Conservation (phyloP, 371 early-diverging fungal genomes). For the Rhizomucor miehei region DNA sequence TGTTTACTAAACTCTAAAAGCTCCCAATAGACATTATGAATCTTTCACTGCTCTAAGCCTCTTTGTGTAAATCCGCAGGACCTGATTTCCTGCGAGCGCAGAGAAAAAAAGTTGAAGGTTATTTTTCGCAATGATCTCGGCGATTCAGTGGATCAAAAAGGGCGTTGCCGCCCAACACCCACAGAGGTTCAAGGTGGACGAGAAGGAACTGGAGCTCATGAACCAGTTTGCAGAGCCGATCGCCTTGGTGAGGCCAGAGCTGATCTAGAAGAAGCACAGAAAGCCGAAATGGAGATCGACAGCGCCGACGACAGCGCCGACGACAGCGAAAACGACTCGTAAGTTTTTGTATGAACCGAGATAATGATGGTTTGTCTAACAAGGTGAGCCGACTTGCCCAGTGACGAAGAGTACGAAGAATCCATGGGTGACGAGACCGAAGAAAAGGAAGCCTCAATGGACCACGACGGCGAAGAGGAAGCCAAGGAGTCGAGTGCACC, state of each 20-base stretch:
- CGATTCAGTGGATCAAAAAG: slow-evolving; percentile 84
- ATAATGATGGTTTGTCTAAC: too few relatives aligned
- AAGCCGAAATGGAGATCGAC: slow-evolving; percentile 34
- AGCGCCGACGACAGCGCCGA: slow-evolving; percentile 14
- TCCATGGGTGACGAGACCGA: neutral
- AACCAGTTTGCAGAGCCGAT: slow-evolving; percentile 61
- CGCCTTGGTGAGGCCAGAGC: slow-evolving; percentile 73
- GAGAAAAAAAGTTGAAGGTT: neutral
- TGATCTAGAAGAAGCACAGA: slow-evolving; percentile 59
- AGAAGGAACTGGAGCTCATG: slow-evolving; percentile 84
- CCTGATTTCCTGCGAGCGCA: too few relatives aligned
- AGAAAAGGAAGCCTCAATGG: neutral
- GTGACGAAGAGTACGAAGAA: neutral
- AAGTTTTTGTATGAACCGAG: too few relatives aligned
- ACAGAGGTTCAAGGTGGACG: slow-evolving; percentile 74
- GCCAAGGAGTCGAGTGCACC: slow-evolving; percentile 2
- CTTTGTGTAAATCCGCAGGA: too few relatives aligned
- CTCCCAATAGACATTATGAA: too few relatives aligned
- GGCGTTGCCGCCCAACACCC: slow-evolving; percentile 84
- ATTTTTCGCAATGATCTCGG: slow-evolving; percentile 61
- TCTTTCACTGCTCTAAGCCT: too few relatives aligned
- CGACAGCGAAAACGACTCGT: slow-evolving; percentile 8
- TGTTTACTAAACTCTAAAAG: too few relatives aligned
- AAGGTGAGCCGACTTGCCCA: neutral
- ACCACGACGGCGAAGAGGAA: neutral